Conservation (phyloP, 2,329 filamentous ascomycete genomes). For the Beauveria varroae region DNA sequence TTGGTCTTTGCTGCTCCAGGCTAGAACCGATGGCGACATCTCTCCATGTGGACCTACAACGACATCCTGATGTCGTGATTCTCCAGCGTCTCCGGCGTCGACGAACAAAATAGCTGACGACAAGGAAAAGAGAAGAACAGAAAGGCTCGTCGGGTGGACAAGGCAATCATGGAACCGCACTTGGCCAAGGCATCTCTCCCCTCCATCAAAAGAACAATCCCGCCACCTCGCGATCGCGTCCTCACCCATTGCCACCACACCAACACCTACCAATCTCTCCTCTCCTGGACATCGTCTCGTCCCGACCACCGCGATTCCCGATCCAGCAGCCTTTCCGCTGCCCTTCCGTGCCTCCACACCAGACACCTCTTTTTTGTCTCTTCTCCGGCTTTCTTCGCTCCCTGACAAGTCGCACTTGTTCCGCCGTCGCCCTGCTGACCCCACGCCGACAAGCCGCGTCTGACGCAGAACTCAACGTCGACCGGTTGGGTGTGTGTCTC, state of each 20-base stretch:
- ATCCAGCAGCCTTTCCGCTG: background rate
- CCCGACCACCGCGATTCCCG: background rate
- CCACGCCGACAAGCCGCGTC: slow-evolving; percentile 9
- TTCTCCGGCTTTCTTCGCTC: background rate
- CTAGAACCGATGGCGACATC: slow-evolving; percentile 11
- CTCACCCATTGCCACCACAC: background rate
- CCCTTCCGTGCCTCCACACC: background rate
- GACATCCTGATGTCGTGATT: slow-evolving; percentile 11
- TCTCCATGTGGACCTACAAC: slow-evolving; percentile 7
- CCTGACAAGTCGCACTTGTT: background rate
- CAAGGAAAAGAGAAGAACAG: background rate
- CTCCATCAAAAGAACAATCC: background rate
- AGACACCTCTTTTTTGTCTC: background rate
- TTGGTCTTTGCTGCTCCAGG: slow-evolving; percentile 4
- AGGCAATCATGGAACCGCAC: background rate
- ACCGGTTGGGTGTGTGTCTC: background rate
- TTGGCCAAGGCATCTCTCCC: background rate
- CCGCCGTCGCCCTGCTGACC: background rate
- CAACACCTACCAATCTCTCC: background rate
- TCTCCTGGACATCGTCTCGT: background rate
- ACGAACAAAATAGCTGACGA: background rate
- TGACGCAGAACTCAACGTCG: background rate
- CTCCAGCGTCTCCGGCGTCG: background rate
- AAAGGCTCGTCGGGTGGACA: slow-evolving; percentile 1
- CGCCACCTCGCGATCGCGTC: background rate